Evolutionary conservation across 306 rosid genomes (phyloP), one percentile per base, ranked within the genome.

Genomic region (Quercus bicolor): DNA sequence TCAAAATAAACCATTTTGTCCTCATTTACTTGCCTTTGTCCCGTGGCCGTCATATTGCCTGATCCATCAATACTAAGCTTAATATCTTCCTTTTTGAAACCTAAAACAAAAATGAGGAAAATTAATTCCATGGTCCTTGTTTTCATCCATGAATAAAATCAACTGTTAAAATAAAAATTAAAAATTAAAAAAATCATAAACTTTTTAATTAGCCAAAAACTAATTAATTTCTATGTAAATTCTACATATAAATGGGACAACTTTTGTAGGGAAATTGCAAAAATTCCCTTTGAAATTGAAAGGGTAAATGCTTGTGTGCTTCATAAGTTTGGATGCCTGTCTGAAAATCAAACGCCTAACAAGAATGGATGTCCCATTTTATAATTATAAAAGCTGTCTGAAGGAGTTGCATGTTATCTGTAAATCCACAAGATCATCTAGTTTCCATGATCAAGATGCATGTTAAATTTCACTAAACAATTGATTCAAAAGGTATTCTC

Each of bases 71-170:
- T 72, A 48, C 68, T 85, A 75, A 93, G 78, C 81, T 62, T 83
- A 84, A 93, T 84, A 43, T 89, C 91, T 40, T 91, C 90, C 83
- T 61, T 88, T 74, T 73, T 83, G 82, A 91, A 93, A 19, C 73
- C 98, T 92, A 48, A 12, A 77, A 80, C 79, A 19, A 19, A 66
- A 18, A 19, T 18, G 15, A 18, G 21, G 23, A 65, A 18, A 33
- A 66, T n/a, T 19, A 21, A 11, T 59, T 59, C 2, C 66, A 23
- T 48, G 53, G 53, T 48, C 15, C 53, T 21, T 23, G 8, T 59
- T 13, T 59, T 59, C 6, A 59, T 59, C 20, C 7, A 6, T 13
- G 6, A 28, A 8, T 10, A 3, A 34, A 19, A 8, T 66, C 26
- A 45, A 33, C 0, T 26, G 28, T 56, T 57, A 7, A 48, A 37